These are phyloP conservation scores for Acacia confusa DNA, from an alignment of 306 rosid genomes.

Conservation along the genomic window DNA sequence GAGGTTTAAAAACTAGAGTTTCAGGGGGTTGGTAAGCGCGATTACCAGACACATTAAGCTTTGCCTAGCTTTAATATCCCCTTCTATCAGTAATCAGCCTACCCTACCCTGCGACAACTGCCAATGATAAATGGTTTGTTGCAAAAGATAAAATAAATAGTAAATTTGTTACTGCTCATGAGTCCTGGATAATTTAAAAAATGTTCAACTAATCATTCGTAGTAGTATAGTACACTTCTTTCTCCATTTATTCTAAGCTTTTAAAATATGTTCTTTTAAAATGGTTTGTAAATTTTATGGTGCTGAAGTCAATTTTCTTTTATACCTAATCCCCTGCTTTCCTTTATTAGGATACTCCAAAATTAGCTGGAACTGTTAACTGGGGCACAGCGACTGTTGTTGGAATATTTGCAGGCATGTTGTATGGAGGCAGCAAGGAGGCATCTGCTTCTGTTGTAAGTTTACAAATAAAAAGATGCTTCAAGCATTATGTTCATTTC, in stretches of 20 bases:
- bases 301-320: neutral
- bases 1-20: neutral
- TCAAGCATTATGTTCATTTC: conserved; percentile 8
- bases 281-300: conserved; percentile 11
- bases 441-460: conserved; percentile 94
- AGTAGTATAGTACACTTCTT: neutral
- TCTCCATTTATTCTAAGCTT: conserved; percentile 10
- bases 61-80: neutral
- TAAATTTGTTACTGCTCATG: neutral
- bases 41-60: neutral
- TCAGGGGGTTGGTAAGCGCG: neutral
- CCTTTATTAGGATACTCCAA: conserved; percentile 55
- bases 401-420: conserved; percentile 87
- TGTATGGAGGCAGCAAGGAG: conserved; percentile 96
- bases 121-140: neutral
- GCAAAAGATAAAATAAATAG: neutral
- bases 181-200: conserved; percentile 1
- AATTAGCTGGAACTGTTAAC: conserved; percentile 69
- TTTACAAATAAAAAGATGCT: conserved; percentile 31
- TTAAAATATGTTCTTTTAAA: conserved; percentile 8
- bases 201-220: neutral
- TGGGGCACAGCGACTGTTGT: conserved; percentile 92
- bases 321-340: conserved; percentile 17
- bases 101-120: neutral
- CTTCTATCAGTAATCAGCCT: neutral